Conservation (phyloP, 495 filamentous ascomycete species). For the Bombardia bombarda region DNA sequence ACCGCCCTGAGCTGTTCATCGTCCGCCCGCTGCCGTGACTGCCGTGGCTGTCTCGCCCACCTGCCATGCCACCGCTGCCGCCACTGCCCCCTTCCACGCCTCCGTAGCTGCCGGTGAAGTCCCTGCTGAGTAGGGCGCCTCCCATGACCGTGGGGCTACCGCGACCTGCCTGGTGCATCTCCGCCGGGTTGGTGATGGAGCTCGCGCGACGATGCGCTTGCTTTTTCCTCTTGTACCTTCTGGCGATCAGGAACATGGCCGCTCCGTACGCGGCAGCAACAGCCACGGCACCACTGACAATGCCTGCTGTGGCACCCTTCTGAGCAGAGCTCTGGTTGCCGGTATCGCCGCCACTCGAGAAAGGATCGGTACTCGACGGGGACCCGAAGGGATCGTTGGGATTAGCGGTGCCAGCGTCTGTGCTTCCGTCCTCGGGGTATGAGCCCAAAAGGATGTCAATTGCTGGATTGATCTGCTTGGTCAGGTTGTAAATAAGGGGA, state of each 20-base stretch:
- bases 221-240: constrained; percentile 85
- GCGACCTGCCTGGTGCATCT: constrained; percentile 49
- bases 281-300: constrained; percentile 67
- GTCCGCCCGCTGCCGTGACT: constrained; percentile 61
- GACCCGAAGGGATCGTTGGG: constrained; percentile 19
- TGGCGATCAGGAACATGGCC: constrained; percentile 95
- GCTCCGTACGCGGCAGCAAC: constrained; percentile 90
- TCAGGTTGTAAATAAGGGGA: constrained; percentile 53
- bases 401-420: constrained; percentile 17
- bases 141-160: constrained; percentile 51
- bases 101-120: constrained; percentile 42
- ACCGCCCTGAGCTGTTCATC: constrained; percentile 65
- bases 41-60: constrained; percentile 30
- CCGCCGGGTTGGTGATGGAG: constrained; percentile 48
- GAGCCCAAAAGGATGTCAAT: constrained; percentile 67
- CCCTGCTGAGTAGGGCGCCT: constrained; percentile 40
- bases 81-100: constrained; percentile 14
- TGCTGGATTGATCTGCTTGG: constrained; percentile 73
- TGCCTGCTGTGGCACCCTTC: constrained; percentile 71
- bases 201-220: constrained; percentile 70
- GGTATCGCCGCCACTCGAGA: constrained; percentile 14
- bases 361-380: constrained; percentile 25
- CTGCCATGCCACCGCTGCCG: no score
- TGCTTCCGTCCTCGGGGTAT: constrained; percentile 32
- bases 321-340: constrained; percentile 43